Base-by-base conservation (phyloP, 805 yeast species). In the Wickerhamiella bombiphila region DNA sequence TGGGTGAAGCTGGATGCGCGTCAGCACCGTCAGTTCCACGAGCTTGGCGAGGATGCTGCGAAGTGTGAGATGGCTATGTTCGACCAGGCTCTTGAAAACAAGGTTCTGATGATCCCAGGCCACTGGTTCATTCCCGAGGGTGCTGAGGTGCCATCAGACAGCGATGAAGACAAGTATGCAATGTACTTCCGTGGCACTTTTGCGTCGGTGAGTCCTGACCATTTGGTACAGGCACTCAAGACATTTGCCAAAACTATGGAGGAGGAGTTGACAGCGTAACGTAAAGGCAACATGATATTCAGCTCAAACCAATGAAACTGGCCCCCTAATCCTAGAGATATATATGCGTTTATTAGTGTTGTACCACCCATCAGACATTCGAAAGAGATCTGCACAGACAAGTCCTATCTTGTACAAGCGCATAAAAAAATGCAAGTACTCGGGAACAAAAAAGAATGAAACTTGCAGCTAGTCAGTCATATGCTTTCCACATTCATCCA, bases 1-100 rank as follows among this genome's bases (percentile, higher is more conserved):
- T 68, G 70, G 51, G 54, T 66, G 45, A 64, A 64, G 49, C 53
- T 70, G 34, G 78, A 77, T 50, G 69, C 73, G 42, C 47, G 61
- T 55, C 51, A 50, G 38, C 74, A 68, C 56, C 72, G 73, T 35
- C 60, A 62, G 46, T 70, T 58, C 49, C 47, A 42, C 22, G 50
- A 48, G 46, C 42, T 40, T 41, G 42, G 34, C 31, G 36, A 43
- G 6, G 57, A 56, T 35, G 45, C 55, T 17, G 43, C 39, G 18
- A 48, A 41, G 22, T 43, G 61, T 29, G 68, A 62, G 51, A 41
- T 32, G 31, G 44, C 45, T 32, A 28, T 63, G 22, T 62, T 57
- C 50, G 50, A 57, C 37, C 40, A 42, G 30, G 55, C 53, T 4
- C 42, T 63, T 22, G 51, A 48, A 37, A 39, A 46, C 32, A 60